Evolutionary conservation across 139 green algal genomes (phyloP), one percentile per base, ranked within the genome.

Genomic region (Bryopsis sp.): DNA sequence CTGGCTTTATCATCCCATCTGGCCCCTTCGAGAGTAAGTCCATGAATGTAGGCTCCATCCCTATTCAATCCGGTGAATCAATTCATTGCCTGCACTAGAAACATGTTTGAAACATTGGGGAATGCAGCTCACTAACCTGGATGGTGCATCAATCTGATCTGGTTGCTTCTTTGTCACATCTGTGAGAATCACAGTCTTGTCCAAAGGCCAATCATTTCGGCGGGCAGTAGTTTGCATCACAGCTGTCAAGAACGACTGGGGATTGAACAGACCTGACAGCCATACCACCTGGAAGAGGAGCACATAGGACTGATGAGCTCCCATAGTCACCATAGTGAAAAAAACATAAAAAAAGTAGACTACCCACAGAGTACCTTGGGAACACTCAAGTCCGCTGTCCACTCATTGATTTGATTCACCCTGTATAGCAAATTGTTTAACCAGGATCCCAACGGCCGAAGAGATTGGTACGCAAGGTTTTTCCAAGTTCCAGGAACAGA

Each of bases 211-310:
- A 71, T 92, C 89, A 63, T 93, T 95, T 38, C 86, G 81, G 29
- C 90, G 81, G 0, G 90, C 90, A 0, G 89, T 96, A 19, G 90
- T 92, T 76, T 95, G 89, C 84, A 94, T 92, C 26, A 97, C 89
- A 0, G 91, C 91, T 11, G 90, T 97, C 4, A 97, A 77, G 80
- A 97, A 96, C 7, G 86, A 90, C 83, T 94, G 85, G 2, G 91
- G 91, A 77, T 96, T 96, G 85, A 96, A 96, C 57, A 97, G 81
- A 6, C 86, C 85, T 4, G 79, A 86, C 34, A 95, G 75, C 85
- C 88, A 95, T 7, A 93, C 87, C 0, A 84, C 84, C 81, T 93
- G 92, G 48, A 84, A n/a, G n/a, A n/a, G 88, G 64, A 91, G 74
- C n/a, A n/a, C n/a, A n/a, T n/a, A n/a, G n/a, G n/a, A n/a, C n/a